Conservation (phyloP, 352 stramenopile genomes). For the Globisporangium abappressorium region DNA sequence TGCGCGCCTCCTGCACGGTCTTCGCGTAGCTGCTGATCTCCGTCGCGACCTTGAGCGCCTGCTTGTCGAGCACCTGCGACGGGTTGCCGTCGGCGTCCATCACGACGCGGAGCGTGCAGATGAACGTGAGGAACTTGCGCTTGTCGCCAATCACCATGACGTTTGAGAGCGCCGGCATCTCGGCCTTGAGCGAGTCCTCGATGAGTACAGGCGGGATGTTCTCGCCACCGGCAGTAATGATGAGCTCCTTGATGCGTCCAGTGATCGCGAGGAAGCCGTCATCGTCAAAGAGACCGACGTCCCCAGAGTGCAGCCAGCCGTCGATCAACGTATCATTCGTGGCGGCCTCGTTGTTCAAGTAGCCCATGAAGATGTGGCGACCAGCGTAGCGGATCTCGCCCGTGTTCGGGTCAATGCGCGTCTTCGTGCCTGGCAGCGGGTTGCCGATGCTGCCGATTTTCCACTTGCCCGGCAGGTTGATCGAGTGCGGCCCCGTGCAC, state of each 20-base stretch:
- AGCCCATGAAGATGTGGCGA: conserved; percentile 74
- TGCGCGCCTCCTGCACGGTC: conserved; percentile 76
- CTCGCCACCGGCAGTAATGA: conserved; percentile 91
- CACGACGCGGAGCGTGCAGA: conserved; percentile 80
- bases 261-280: conserved; percentile 91
- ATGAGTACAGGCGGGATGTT: conserved; percentile 90
- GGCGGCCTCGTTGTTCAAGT: conserved; percentile 55
- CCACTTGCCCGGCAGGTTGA: conserved; percentile 71
- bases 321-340: conserved; percentile 68
- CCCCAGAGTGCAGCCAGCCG: conserved; percentile 91
- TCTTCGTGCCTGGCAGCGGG: conserved; percentile 50
- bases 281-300: conserved; percentile 80
- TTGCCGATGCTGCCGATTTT: conserved; percentile 84
- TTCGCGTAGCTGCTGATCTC: conserved; percentile 60
- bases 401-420: conserved; percentile 42
- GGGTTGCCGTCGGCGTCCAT: conserved; percentile 54
- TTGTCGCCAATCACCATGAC: conserved; percentile 90
- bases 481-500: conserved; percentile 82
- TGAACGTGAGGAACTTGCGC: conserved; percentile 87
- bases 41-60: conserved; percentile 59
- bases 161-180: conserved; percentile 78
- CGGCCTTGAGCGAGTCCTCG: conserved; percentile 84
- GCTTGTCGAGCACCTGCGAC: conserved; percentile 68
- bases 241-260: conserved; percentile 93
- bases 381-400: conserved; percentile 68